Percentiles rank a stretch among this genome's conserved stretches.
Evolutionary conservation across 2,329 filamentous ascomycete species (phyloP).

Genomic region (Ramichloridium luteum): DNA sequence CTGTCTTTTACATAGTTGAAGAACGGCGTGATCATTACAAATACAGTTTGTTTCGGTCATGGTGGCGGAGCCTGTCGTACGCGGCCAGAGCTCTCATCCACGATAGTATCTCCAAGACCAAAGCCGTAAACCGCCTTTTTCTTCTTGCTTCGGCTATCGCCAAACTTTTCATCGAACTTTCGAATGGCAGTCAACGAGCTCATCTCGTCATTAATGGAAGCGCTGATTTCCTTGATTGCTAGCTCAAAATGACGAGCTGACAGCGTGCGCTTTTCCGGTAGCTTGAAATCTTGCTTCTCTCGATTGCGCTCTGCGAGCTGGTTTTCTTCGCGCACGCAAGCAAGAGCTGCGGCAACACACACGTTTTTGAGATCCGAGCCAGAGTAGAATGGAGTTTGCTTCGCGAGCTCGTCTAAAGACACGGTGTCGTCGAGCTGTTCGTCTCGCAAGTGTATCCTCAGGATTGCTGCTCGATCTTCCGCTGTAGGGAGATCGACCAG

Average conservation of each 20-base stretch:
- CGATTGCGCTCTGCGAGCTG: constrained; percentile 24
- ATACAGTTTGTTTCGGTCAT: too few relatives aligned
- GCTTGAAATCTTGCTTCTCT: constrained; percentile 36
- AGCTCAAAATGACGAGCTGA: constrained; percentile 64
- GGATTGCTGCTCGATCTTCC: constrained; percentile 53
- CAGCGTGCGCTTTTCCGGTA: constrained; percentile 58
- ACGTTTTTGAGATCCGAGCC: constrained; percentile 76
- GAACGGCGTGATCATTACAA: too few relatives aligned
- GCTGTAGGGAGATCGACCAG: constrained; percentile 61
- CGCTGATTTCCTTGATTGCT: constrained; percentile 77
- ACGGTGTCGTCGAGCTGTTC: constrained; percentile 53
- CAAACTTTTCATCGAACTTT: constrained; percentile 93
- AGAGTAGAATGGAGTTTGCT: constrained; percentile 63
- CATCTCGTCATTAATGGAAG: constrained; percentile 93
- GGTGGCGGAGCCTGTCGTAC: constrained; percentile 16
- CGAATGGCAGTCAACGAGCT: constrained; percentile 69
- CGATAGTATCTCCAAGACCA: constrained; percentile 12
- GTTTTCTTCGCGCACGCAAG: constrained; percentile 65
- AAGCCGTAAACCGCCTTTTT: constrained; percentile 27
- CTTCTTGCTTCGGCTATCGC: constrained; percentile 57
- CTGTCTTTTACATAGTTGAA: too few relatives aligned
- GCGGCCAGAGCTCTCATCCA: constrained; percentile 22
- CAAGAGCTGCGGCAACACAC: constrained; percentile 66
- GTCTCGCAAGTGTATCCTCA: constrained; percentile 57
- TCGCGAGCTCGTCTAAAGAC: constrained; percentile 49